Percentiles rank a stretch among this genome's conserved stretches.
These are phyloP conservation scores for Cadophora malorum DNA, from an alignment of 2,329 filamentous ascomycete genomes.

Conservation along the genomic window DNA sequence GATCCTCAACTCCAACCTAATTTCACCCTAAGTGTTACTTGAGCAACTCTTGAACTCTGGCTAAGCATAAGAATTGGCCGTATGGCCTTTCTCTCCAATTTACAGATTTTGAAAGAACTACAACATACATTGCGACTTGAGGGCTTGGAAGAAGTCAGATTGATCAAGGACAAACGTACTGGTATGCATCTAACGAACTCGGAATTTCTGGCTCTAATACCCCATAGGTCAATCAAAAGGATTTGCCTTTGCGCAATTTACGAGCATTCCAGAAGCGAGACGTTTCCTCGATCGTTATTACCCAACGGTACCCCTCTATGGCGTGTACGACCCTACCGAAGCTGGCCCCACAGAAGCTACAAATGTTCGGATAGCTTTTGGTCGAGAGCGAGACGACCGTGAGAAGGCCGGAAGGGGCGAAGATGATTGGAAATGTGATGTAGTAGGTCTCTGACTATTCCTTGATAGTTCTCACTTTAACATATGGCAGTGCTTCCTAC, in stretches of 20 bases:
- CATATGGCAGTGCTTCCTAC: conserved; percentile 55
- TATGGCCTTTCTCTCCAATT: conserved; percentile 42
- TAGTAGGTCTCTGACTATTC: conserved; percentile 47
- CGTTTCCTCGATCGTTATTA: conserved; percentile 60
- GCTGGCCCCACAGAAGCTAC: conserved; percentile 50
- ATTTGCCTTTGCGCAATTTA: conserved; percentile 63
- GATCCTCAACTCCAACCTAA: conserved; percentile 33
- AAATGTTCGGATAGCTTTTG: conserved; percentile 54
- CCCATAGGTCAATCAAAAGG: conserved; percentile 57
- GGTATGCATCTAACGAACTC: conserved; percentile 48
- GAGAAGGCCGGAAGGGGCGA: conserved; percentile 52
- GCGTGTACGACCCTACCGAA: conserved; percentile 49
- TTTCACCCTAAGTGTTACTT: conserved; percentile 46
- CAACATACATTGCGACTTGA: conserved; percentile 56
- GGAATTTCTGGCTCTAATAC: conserved; percentile 23
- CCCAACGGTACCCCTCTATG: conserved; percentile 57
- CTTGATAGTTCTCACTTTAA: conserved; percentile 25
- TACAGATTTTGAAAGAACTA: conserved; percentile 63
- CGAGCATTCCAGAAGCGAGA: conserved; percentile 54
- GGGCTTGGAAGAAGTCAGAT: conserved; percentile 60
- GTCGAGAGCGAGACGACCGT: conserved; percentile 58
- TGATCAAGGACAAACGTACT: conserved; percentile 64
- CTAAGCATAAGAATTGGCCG: conserved; percentile 47
- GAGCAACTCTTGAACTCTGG: conserved; percentile 45
- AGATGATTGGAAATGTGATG: conserved; percentile 62